phyloP scores from a whole-genome alignment of 2,329 filamentous ascomycete genomes.

The Colletotrichum sp. region DNA sequence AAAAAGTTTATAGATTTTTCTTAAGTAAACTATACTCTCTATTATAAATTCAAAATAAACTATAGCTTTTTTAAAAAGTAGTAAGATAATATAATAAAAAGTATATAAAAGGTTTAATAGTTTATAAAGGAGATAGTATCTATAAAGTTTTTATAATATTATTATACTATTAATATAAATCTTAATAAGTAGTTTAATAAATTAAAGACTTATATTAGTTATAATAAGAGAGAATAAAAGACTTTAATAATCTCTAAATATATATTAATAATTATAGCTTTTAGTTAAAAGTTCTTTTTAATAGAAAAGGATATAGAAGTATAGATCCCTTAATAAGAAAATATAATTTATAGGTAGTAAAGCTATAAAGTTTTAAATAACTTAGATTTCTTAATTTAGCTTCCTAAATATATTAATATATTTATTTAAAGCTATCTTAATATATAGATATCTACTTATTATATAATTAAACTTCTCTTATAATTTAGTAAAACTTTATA shows the following conservation, averaged over 20 bases:
- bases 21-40: no score
- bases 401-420: background rate
- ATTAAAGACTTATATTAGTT: accelerated
- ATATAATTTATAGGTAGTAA: background rate
- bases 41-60: accelerated
- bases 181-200: background rate
- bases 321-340: background rate
- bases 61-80: background rate
- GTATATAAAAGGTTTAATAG: background rate
- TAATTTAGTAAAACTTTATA: accelerated
- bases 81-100: background rate
- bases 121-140: accelerated
- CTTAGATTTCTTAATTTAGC: background rate
- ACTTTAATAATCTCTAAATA: background rate
- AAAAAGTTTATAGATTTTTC: accelerated
- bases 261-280: background rate
- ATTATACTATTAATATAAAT: background rate
- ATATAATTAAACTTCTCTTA: accelerated
- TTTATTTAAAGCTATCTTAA: accelerated
- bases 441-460: background rate
- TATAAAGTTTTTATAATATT: accelerated
- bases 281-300: background rate
- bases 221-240: background rate
- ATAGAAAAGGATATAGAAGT: background rate
- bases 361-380: background rate